These are phyloP conservation scores for Rhodosporidiobolus odoratus DNA, from an alignment of 768 basidiomycete genomes.

Conservation along the genomic window DNA sequence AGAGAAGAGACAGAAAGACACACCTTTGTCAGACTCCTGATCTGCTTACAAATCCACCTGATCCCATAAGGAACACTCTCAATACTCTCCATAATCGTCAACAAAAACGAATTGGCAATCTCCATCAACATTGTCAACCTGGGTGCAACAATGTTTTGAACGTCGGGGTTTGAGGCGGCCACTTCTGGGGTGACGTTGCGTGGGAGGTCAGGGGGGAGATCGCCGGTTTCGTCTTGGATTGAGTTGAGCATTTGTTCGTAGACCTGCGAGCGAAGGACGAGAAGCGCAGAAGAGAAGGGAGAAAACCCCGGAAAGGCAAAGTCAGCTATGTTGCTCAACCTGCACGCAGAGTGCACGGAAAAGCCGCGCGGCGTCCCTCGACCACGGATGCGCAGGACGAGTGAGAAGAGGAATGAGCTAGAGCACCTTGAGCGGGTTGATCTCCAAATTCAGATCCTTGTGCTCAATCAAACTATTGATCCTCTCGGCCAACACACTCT, in stretches of 20 bases:
- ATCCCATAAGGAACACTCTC: slow-evolving; percentile 99
- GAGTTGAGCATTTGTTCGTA: slow-evolving; percentile 99
- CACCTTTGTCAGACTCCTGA: slow-evolving; percentile 89
- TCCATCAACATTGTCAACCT: slow-evolving; percentile 99
- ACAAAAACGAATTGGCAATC: slow-evolving; percentile 93
- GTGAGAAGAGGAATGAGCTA: background rate
- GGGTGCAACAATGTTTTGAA: slow-evolving; percentile 96
- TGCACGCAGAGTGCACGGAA: no score
- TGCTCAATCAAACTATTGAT: slow-evolving; percentile 99
- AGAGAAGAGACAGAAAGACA: slow-evolving; percentile 16
- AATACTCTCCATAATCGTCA: slow-evolving; percentile 97
- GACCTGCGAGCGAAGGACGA: slow-evolving; percentile 54
- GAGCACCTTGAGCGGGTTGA: slow-evolving; percentile 90
- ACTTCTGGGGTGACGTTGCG: slow-evolving; percentile 88
- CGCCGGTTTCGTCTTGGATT: slow-evolving; percentile 94
- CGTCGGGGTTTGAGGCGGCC: slow-evolving; percentile 89
- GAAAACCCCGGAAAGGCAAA: no score
- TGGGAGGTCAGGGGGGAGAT: slow-evolving; percentile 81
- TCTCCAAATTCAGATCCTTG: slow-evolving; percentile 98
- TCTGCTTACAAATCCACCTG: slow-evolving; percentile 99
- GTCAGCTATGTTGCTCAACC: no score
- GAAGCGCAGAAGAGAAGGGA: background rate
- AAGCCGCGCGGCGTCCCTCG: no score
- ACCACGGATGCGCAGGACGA: no score
- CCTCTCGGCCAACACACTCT: slow-evolving; percentile 91